Percentiles rank a stretch among this genome's conserved stretches.
Evolutionary conservation across 768 basidiomycete species (phyloP).

Genomic region (Russula brevipes): DNA sequence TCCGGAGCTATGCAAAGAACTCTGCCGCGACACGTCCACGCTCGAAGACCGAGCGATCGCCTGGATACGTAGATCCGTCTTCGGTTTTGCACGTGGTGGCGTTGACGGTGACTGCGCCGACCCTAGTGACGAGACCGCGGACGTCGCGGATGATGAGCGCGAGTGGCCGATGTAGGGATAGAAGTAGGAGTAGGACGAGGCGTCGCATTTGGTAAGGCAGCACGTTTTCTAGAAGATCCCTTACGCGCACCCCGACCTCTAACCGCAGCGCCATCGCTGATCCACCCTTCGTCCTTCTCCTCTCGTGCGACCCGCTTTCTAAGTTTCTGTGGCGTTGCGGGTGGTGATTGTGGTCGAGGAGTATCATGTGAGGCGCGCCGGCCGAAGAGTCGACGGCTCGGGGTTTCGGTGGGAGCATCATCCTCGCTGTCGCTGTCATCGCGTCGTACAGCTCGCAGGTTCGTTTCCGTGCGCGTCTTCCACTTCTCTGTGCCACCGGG

Average conservation of each 20-base stretch:
- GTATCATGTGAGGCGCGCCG: slow-evolving; percentile 17
- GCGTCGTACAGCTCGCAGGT: slow-evolving; percentile 28
- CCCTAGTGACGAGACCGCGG: neutral
- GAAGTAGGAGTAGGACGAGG: neutral
- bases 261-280: slow-evolving; percentile 20
- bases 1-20: slow-evolving; percentile 9
- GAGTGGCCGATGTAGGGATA: neutral
- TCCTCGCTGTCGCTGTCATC: slow-evolving; percentile 30
- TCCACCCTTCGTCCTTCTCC: slow-evolving; percentile 24
- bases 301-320: neutral
- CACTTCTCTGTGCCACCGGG: slow-evolving; percentile 26
- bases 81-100: slow-evolving; percentile 7
- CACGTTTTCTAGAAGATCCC: slow-evolving; percentile 2
- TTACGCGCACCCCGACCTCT: slow-evolving; percentile 19
- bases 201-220: neutral
- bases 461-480: slow-evolving; percentile 37
- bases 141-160: slow-evolving; percentile 3
- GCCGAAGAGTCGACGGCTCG: slow-evolving; percentile 7
- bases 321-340: slow-evolving; percentile 4
- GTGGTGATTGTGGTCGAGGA: neutral
- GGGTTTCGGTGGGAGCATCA: slow-evolving; percentile 21
- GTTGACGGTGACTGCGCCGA: neutral
- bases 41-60: slow-evolving; percentile 13
- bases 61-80: slow-evolving; percentile 14
- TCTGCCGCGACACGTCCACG: slow-evolving; percentile 12